Percentiles rank a stretch among this genome's conserved stretches.
Conservation (phyloP, 148 eudicot species). For the Dysphania ambrosioides region DNA sequence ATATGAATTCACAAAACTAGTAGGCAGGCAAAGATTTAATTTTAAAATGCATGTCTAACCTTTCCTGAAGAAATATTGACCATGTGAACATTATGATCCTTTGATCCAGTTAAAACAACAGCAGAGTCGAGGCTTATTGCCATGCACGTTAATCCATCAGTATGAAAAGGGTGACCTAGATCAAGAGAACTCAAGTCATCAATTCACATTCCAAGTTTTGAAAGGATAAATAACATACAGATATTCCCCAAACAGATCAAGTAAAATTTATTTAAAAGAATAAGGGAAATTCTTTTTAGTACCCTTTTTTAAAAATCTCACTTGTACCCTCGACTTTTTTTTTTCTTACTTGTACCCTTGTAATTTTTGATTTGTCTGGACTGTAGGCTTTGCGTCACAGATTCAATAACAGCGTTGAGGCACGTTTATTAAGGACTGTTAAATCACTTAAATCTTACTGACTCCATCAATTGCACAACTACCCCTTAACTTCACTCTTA, state of each 20-base stretch:
- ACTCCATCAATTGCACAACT: too few species aligned
- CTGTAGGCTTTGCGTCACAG: too few species aligned
- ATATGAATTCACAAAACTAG: background rate
- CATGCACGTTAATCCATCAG: conserved; percentile 77
- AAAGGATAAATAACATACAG: background rate
- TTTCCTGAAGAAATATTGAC: conserved; percentile 74
- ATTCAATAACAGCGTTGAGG: too few species aligned
- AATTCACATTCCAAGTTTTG: conserved; percentile 3
- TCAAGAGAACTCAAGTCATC: conserved; percentile 10
- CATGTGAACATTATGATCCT: conserved; percentile 70
- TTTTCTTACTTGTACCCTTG: too few species aligned
- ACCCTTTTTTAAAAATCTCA: too few species aligned
- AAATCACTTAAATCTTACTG: too few species aligned
- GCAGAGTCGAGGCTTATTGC: conserved; percentile 76
- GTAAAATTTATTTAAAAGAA: too few species aligned
- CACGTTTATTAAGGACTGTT: too few species aligned
- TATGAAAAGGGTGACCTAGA: conserved; percentile 76
- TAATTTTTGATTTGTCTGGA: too few species aligned
- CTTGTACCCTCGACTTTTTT: too few species aligned
- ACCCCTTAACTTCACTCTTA: too few species aligned
- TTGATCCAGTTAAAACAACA: conserved; percentile 78
- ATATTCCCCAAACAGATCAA: background rate
- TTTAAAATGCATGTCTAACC: conserved; percentile 38
- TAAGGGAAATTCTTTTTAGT: too few species aligned
- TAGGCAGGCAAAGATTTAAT: background rate